These are phyloP conservation scores for Wickerhamomyces sp. DNA, from an alignment of 1,139 yeast species.

Conservation along the genomic window DNA sequence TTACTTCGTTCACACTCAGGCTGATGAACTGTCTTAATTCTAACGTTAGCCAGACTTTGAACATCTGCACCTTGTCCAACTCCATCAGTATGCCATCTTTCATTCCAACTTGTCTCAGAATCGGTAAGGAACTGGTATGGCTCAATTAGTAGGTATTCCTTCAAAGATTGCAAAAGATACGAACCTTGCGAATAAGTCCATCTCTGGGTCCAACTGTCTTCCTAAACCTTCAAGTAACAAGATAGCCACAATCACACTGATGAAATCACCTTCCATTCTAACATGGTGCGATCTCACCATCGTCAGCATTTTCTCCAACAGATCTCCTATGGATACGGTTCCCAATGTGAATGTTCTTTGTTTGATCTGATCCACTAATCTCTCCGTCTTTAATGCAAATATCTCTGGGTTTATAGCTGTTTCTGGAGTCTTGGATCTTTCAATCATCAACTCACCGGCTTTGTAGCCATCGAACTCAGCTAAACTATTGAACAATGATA, in stretches of 20 bases:
- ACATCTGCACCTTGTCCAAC: conserved; percentile 66
- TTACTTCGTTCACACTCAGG: conserved; percentile 77
- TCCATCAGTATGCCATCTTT: conserved; percentile 59
- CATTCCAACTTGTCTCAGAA: conserved; percentile 75
- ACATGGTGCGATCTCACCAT: conserved; percentile 96
- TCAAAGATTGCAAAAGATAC: conserved; percentile 56
- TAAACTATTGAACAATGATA: conserved; percentile 82
- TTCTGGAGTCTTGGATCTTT: conserved; percentile 89
- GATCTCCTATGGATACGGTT: conserved; percentile 85
- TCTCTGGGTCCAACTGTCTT: conserved; percentile 83
- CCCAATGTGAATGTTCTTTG: conserved; percentile 90
- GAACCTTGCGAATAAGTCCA: conserved; percentile 93
- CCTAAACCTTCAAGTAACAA: conserved; percentile 91
- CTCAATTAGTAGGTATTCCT: conserved; percentile 38
- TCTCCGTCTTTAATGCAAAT: conserved; percentile 83
- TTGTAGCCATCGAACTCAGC: conserved; percentile 90
- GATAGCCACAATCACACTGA: conserved; percentile 89
- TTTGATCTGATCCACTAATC: conserved; percentile 74
- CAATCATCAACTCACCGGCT: conserved; percentile 95
- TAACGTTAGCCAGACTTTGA: conserved; percentile 86
- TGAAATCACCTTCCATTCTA: conserved; percentile 95
- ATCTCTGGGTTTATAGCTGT: conserved; percentile 80
- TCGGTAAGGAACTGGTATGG: conserved; percentile 68
- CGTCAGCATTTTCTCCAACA: conserved; percentile 75
- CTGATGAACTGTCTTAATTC: conserved; percentile 85